Conservation (phyloP, 2,329 filamentous ascomycete species). For the Fusarium citri region DNA sequence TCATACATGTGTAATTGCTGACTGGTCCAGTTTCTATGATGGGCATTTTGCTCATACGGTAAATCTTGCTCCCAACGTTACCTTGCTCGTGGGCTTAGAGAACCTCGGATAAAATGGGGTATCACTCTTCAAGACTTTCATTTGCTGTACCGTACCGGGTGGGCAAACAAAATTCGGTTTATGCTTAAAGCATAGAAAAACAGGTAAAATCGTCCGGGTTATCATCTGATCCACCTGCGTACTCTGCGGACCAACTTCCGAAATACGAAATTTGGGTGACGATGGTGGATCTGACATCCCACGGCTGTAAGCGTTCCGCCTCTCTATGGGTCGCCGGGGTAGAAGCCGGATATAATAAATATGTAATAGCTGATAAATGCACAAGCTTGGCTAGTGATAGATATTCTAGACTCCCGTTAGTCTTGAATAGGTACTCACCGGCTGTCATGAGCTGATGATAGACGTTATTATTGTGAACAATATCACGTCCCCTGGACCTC, state of each 20-base stretch:
- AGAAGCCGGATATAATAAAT: background rate
- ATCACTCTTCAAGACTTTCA: background rate
- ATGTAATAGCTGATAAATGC: background rate
- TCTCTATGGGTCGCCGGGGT: background rate
- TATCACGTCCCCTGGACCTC: background rate
- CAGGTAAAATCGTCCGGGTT: no score
- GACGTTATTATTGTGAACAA: no score
- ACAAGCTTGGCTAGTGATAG: background rate
- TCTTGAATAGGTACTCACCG: no score
- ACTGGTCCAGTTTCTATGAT: background rate
- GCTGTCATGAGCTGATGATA: background rate
- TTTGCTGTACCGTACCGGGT: background rate
- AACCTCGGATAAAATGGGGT: background rate
- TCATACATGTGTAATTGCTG: background rate
- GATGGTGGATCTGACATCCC: background rate
- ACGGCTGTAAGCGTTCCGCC: background rate
- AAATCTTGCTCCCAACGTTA: background rate
- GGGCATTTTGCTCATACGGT: background rate
- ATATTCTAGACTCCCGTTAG: background rate
- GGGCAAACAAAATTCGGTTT: accelerated
- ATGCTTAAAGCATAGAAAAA: background rate
- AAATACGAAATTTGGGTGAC: background rate
- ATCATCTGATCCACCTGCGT: background rate
- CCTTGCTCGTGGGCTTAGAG: background rate
- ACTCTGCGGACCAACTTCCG: no score